A percentile compares a stretch with the other conserved stretches of the same genome.
These are phyloP conservation scores for Acanthamoeba royreba DNA, from an alignment of 208 protist genomes.

Conservation along the genomic window DNA sequence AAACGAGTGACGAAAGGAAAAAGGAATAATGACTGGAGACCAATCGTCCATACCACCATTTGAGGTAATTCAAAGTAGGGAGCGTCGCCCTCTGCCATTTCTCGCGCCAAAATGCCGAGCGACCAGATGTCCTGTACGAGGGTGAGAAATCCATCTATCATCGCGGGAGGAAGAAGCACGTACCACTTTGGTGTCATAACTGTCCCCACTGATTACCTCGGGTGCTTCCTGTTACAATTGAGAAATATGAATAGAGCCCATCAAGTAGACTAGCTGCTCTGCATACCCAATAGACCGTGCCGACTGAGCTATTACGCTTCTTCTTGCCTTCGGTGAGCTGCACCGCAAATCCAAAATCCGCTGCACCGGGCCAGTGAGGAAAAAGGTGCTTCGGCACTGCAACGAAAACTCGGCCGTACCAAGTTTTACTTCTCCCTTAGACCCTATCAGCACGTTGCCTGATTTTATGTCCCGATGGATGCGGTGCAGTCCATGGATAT, in stretches of 20 bases:
- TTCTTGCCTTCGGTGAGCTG: slow-evolving; percentile 64
- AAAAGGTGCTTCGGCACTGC: background rate
- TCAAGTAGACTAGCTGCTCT: background rate
- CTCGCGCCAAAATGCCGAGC: slow-evolving; percentile 74
- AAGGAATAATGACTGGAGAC: no score
- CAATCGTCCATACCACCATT: slow-evolving; percentile 59
- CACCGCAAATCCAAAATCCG: slow-evolving; percentile 77
- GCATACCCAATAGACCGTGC: slow-evolving; percentile 59
- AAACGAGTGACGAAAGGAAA: no score
- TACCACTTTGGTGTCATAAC: slow-evolving; percentile 73
- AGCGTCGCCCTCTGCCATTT: slow-evolving; percentile 74
- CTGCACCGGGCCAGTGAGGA: background rate
- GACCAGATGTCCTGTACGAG: slow-evolving; percentile 74
- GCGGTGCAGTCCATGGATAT: slow-evolving; percentile 67
- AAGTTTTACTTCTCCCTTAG: slow-evolving; percentile 67
- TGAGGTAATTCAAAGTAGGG: slow-evolving; percentile 78
- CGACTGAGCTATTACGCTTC: slow-evolving; percentile 69
- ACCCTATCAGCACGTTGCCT: slow-evolving; percentile 59
- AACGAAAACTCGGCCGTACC: background rate
- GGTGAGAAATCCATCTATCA: background rate
- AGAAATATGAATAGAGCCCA: background rate
- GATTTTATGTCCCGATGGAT: slow-evolving; percentile 79
- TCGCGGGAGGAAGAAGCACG: background rate
- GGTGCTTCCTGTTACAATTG: background rate
- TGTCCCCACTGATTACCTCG: slow-evolving; percentile 68